Percentiles rank a stretch among this genome's conserved stretches.
phyloP scores from a whole-genome alignment of 225 moss, liverwort and hornwort genomes.

The Anthoceros angustus region DNA sequence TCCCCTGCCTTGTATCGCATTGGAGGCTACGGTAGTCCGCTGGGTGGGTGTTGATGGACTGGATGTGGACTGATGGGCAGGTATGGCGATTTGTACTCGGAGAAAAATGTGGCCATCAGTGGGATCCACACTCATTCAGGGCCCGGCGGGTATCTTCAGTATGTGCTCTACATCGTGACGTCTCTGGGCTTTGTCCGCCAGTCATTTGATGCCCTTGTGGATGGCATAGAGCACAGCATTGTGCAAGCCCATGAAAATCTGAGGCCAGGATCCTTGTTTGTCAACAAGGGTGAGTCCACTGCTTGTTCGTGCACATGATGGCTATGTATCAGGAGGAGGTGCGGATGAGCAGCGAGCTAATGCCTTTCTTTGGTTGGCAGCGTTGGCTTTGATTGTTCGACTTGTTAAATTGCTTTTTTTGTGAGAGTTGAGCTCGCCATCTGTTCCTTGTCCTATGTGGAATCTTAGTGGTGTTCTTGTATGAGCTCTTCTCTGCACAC shows the following conservation, averaged over 20 bases:
- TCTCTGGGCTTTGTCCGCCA: slow-evolving; percentile 90
- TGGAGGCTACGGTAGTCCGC: background rate
- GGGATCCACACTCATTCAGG: slow-evolving; percentile 94
- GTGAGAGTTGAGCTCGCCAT: background rate
- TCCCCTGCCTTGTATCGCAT: background rate
- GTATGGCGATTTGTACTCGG: slow-evolving; percentile 69
- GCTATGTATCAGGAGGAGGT: too few relatives aligned
- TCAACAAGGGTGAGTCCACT: slow-evolving; percentile 37
- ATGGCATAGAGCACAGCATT: slow-evolving; percentile 80
- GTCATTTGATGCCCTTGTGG: slow-evolving; percentile 82
- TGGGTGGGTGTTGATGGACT: background rate
- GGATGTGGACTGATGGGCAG: slow-evolving; percentile 16
- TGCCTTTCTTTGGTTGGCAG: background rate
- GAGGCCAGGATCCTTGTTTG: slow-evolving; percentile 65
- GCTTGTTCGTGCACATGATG: background rate
- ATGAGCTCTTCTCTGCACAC: background rate
- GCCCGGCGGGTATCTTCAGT: slow-evolving; percentile 94
- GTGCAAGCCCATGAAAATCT: slow-evolving; percentile 84
- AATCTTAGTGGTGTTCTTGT: background rate
- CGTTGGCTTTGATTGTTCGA: background rate
- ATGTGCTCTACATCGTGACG: slow-evolving; percentile 80
- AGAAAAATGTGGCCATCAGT: slow-evolving; percentile 81
- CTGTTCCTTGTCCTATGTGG: background rate
- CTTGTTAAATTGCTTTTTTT: background rate
- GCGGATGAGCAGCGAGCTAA: background rate